Percentiles rank a stretch among this genome's conserved stretches.
These are phyloP conservation scores for Isoetes taiwanensis DNA, from an alignment of 75 land plant species.

Conservation along the genomic window DNA sequence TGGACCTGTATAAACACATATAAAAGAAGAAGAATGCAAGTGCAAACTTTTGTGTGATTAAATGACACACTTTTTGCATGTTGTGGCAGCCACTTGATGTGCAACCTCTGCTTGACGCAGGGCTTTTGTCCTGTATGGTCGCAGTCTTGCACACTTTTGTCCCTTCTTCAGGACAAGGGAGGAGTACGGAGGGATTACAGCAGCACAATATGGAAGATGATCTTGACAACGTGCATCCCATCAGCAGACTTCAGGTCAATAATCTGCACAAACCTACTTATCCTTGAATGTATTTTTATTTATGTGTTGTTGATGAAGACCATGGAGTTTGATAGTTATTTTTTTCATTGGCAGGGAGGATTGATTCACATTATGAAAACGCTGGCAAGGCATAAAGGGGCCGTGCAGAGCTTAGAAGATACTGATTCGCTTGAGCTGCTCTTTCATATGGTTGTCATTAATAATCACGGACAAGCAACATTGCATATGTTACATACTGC, in stretches of 20 bases:
- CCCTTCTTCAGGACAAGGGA: too few species aligned
- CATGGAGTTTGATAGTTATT: neutral
- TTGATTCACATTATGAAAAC: slow-evolving; percentile 96
- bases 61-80: neutral
- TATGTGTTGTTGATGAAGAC: neutral
- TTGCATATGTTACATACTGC: too few species aligned
- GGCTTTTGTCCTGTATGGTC: slow-evolving; percentile 84
- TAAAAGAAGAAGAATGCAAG: neutral
- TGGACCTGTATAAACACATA: neutral
- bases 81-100: slow-evolving; percentile 93
- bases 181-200: too few species aligned
- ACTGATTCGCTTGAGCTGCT: slow-evolving; percentile 76
- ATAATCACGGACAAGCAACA: too few species aligned
- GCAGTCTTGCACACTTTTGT: slow-evolving; percentile 65
- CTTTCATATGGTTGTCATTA: slow-evolving; percentile 81
- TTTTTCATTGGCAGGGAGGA: slow-evolving; percentile 33
- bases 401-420: slow-evolving; percentile 80
- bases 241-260: too few species aligned
- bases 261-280: too few species aligned
- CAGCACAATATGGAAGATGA: too few species aligned
- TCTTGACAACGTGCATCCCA: too few species aligned
- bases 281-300: neutral
- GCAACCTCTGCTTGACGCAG: slow-evolving; percentile 91
- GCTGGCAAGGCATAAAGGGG: slow-evolving; percentile 76
- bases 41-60: neutral